Base-by-base conservation (phyloP, 768 basidiomycete genomes). In the Tylopilus plumbeoviolaceoides region DNA sequence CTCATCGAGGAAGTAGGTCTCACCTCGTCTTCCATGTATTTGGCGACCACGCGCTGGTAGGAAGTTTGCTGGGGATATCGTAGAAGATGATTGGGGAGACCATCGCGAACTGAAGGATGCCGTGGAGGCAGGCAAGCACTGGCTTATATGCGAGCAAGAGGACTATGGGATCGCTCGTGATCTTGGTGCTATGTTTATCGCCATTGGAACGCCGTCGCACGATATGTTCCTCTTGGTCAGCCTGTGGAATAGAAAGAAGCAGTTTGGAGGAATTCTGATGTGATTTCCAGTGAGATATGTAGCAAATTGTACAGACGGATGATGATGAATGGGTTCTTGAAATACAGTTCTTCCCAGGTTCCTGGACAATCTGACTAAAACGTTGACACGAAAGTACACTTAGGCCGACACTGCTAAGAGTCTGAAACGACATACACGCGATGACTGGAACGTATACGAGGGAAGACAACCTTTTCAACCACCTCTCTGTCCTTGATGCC, bases 1-100 rank as follows among this genome's bases (percentile, higher is more conserved):
- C 20, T 30, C 7, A 11, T 25, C 6, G 25, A 38, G 8, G 44
- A 12, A 5, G 7, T n/a, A 10, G 35, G 7, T 50, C 66, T 46
- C 39, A 74, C 78, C 79, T 59, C 12, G 66, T 63, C 60, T 75
- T 78, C 74, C 73, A 77, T 31, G 75, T 73, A 53, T 78, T 79
- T 8, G 76, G 73, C 5, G 75, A 75, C 72, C 74, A 78, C 8
- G 71, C 66, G 5, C 61, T 64, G 44, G 7, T 48, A 1, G 59
- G 49, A 6, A 67, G 47, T 38, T 58, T 66, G 33, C 70, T 68
- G 20, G 74, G 72, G 39, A 80, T 72, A 50, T 79, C 79, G 63
- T 78, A 80, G 42, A 78, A 63, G 53, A 75, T 72, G 52, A 65
- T 67, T 17, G 62, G 61, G 21, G 44, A 55, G 7, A 30, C 7